Evolutionary conservation across 2,329 filamentous ascomycete species (phyloP).

Genomic region (Cryphonectria naterciae): DNA sequence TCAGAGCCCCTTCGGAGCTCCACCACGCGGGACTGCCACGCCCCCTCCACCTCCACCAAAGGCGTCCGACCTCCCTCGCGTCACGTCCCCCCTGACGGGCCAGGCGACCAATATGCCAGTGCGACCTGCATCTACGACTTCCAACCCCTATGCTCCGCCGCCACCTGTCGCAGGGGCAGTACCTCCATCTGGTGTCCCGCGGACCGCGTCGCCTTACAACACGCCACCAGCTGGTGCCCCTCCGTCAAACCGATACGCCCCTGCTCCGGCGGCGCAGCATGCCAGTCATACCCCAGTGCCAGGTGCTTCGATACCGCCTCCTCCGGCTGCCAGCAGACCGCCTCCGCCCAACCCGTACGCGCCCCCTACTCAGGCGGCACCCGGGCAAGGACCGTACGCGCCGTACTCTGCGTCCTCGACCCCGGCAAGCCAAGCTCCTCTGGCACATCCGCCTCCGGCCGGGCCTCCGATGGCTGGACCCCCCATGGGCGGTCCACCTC

Average conservation of each 20-base stretch:
- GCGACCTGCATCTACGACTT: constrained; percentile 60
- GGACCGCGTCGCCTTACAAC: constrained; percentile 85
- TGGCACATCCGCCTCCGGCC: constrained; percentile 46
- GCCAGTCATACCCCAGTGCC: constrained; percentile 48
- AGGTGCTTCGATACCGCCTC: constrained; percentile 44
- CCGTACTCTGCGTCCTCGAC: constrained; percentile 50
- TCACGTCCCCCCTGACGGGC: constrained; percentile 72
- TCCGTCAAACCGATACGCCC: constrained; percentile 77
- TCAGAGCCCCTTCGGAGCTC: constrained; percentile 58
- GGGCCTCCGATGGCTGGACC: constrained; percentile 42
- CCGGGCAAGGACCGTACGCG: constrained; percentile 57
- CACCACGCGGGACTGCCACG: constrained; percentile 64
- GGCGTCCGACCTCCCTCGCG: constrained; percentile 63
- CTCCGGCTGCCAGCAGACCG: constrained; percentile 48
- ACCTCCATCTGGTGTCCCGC: constrained; percentile 63
- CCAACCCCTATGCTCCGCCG: constrained; percentile 68
- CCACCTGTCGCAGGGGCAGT: constrained; percentile 42
- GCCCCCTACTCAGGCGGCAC: constrained; percentile 42
- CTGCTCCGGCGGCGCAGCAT: constrained; percentile 62
- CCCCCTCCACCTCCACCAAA: constrained; percentile 86
- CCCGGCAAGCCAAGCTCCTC: constrained; percentile 43
- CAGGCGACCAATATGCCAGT: constrained; percentile 49
- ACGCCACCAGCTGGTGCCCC: constrained; percentile 72
- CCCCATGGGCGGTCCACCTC: constrained; percentile 44
- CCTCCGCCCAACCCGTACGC: constrained; percentile 53